phyloP scores from a whole-genome alignment of 116 monocot genomes.

The Trichopus zeylanicus region DNA sequence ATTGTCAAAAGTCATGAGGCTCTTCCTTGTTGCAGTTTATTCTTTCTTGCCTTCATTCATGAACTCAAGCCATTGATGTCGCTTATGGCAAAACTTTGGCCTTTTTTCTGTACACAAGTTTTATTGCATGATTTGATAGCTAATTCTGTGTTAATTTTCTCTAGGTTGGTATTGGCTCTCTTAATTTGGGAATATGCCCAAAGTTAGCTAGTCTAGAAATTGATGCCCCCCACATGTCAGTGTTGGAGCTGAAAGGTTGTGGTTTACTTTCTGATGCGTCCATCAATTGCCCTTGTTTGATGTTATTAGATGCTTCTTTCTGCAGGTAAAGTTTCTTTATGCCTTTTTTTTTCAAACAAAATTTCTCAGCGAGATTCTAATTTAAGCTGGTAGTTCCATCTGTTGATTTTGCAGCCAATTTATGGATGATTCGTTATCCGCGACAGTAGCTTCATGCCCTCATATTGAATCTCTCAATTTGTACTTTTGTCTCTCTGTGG shows the following conservation, averaged over 20 bases:
- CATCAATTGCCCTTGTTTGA: conserved; percentile 72
- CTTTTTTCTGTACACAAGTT: too few relatives aligned
- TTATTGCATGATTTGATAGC: too few relatives aligned
- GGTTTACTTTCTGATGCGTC: conserved; percentile 80
- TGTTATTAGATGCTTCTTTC: conserved; percentile 88
- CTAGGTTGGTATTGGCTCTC: conserved; percentile 87
- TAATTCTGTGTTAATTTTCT: too few relatives aligned
- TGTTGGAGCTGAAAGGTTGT: conserved; percentile 91
- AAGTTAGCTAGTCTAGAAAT: conserved; percentile 64
- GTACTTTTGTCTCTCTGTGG: conserved; percentile 73
- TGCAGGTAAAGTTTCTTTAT: conserved; percentile 63
- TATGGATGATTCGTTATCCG: conserved; percentile 65
- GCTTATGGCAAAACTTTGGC: too few relatives aligned
- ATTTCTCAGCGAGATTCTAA: too few relatives aligned
- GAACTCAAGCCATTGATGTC: too few relatives aligned
- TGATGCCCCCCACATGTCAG: conserved; percentile 68
- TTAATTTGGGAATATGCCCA: conserved; percentile 96
- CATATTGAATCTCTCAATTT: conserved; percentile 60
- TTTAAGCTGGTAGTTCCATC: background rate
- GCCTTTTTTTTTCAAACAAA: too few relatives aligned
- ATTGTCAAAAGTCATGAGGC: background rate
- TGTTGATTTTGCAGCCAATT: conserved; percentile 62
- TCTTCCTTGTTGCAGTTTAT: background rate
- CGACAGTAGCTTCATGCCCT: conserved; percentile 59
- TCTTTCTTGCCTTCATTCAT: background rate